Evolutionary conservation across 2,329 filamentous ascomycete species (phyloP).

Genomic region (Calcarisporium arbuscula): DNA sequence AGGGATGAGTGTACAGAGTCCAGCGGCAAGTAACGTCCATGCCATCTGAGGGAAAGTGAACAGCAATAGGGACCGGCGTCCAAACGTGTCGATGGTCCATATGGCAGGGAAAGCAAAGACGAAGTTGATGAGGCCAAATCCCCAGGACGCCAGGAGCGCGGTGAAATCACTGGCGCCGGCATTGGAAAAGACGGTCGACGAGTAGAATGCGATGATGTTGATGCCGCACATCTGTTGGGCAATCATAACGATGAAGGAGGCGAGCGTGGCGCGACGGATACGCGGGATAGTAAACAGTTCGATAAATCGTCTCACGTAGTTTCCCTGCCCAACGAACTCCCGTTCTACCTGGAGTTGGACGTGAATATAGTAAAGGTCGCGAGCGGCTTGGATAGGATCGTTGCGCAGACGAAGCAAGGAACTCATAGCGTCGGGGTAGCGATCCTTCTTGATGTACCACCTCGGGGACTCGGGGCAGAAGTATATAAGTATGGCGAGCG

Average conservation of each 20-base stretch:
- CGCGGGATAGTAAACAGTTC: conserved; percentile 65
- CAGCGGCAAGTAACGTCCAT: conserved; percentile 31
- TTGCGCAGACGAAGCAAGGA: conserved; percentile 47
- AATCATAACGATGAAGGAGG: conserved; percentile 75
- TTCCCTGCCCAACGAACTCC: conserved; percentile 41
- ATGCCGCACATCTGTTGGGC: conserved; percentile 65
- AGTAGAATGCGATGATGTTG: conserved; percentile 74
- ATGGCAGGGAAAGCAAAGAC: conserved; percentile 52
- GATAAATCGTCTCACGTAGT: conserved; percentile 55
- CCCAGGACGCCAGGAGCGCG: conserved; percentile 53
- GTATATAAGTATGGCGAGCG: conserved; percentile 52
- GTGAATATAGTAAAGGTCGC: conserved; percentile 59
- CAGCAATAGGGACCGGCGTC: conserved; percentile 42
- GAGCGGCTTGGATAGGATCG: conserved; percentile 49
- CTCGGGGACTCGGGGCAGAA: conserved; percentile 61
- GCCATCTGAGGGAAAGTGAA: conserved; percentile 38
- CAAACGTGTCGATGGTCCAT: conserved; percentile 53
- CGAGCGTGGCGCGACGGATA: conserved; percentile 65
- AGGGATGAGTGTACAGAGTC: conserved; percentile 47
- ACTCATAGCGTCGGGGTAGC: conserved; percentile 53
- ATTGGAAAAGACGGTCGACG: conserved; percentile 53
- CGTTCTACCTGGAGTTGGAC: conserved; percentile 57
- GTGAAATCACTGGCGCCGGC: conserved; percentile 49
- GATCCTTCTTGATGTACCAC: conserved; percentile 62
- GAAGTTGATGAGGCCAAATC: conserved; percentile 53